Base-by-base conservation (phyloP, 2,329 filamentous ascomycete species). In the Pyrenophora tritici-repentis region DNA sequence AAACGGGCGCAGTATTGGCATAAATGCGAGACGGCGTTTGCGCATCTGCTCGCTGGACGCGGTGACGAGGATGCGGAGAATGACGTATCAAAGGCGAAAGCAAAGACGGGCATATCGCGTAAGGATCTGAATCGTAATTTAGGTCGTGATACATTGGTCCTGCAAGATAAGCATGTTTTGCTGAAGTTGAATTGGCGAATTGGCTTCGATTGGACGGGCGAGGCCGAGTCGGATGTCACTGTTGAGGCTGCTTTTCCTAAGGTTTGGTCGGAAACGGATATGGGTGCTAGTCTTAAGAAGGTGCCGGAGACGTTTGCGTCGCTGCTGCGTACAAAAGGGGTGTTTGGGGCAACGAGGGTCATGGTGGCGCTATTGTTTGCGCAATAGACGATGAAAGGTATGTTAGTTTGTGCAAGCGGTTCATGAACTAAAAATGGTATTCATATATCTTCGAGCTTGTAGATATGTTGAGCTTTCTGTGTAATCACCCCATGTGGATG, bases 171-270 rank as follows among this genome's bases (percentile, higher is more conserved):
- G 1, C 53, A 73, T 8, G 75, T 80, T 2, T 68, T 76, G 9
- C 47, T 86, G 4, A 79, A 83, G 20, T 73, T 90, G 1, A 76
- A 79, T 49, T 90, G 87, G 87, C 76, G 72, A 39, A 84, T 88
- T 36, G 72, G 73, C 2, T 88, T 90, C 62, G 87, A 90, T 68
- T 90, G 86, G 87, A 86, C 86, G 0, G 87, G 87, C 5, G 87
- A 90, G 65, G 86, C 85, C 4, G 80, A 82, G 62, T 88, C 82
- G 58, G 76, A 76, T 37, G 71, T 89, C 13, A 74, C 73, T 4
- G 75, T 86, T 9, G 67, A 83, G 55, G 74, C 84, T 2, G 81
- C 81, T 4, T 74, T 85, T 34, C 86, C 87, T 0, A 78, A 75
- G 6, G 83, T 82, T 66, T 90, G 86, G 87, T 81, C 82, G 52